phyloP scores from a whole-genome alignment of 257 asterid species.

The Plectranthus barbatus region DNA sequence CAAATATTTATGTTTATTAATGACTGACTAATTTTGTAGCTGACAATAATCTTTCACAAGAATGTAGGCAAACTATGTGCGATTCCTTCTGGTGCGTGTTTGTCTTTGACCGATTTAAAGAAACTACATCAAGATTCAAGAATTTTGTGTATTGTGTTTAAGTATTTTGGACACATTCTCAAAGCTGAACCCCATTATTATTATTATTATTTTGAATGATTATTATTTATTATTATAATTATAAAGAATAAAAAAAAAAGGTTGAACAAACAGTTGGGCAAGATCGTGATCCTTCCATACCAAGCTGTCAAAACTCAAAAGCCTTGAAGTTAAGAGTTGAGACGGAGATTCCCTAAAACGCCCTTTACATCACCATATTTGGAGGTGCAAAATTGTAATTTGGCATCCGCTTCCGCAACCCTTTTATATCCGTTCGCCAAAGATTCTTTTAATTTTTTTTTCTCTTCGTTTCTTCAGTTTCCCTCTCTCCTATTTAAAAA shows the following conservation, averaged over 20 bases:
- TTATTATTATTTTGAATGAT: background rate
- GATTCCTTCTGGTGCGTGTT: no score
- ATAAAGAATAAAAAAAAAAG: background rate
- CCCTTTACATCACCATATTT: background rate
- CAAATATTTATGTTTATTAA: no score
- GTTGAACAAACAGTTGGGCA: constrained; percentile 2
- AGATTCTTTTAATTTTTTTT: background rate
- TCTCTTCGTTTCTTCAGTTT: background rate
- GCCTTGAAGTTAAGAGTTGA: no score
- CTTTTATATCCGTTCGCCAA: background rate
- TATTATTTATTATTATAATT: background rate
- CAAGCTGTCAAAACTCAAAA: constrained; percentile 12
- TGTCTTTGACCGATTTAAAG: no score
- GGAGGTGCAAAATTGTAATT: constrained; percentile 1
- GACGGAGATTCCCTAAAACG: background rate
- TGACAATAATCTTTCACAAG: no score
- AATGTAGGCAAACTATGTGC: no score
- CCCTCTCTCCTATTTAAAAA: constrained; percentile 24
- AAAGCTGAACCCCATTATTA: background rate
- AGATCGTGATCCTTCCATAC: background rate
- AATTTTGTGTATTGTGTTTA: no score
- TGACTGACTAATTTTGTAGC: no score
- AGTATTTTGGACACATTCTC: background rate
- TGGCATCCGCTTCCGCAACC: background rate
- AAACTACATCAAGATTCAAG: no score